Percentiles rank a stretch among this genome's conserved stretches.
Conservation (phyloP, 352 stramenopile genomes). For the Achlya hypogyna region DNA sequence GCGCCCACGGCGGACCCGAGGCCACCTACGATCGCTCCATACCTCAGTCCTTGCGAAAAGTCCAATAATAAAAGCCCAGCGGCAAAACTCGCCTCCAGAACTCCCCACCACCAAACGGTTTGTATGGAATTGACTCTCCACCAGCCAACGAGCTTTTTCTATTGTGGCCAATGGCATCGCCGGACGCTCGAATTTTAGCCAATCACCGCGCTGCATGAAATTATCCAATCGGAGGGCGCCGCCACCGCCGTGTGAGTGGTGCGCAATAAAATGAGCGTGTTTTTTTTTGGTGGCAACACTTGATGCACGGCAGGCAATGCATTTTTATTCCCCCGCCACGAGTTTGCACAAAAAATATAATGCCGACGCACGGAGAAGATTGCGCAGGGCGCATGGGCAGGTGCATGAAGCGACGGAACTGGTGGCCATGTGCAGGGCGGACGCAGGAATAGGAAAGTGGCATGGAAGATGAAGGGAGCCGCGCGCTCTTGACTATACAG, state of each 20-base stretch:
- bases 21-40: not conserved
- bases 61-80: conserved; percentile 17
- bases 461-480: too few relatives aligned
- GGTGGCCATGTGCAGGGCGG: too few relatives aligned
- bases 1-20: not conserved
- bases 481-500: too few relatives aligned
- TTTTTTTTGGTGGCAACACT: too few relatives aligned
- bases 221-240: not conserved
- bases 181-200: conserved; percentile 3
- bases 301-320: too few relatives aligned
- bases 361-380: too few relatives aligned
- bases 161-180: conserved; percentile 13
- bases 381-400: too few relatives aligned
- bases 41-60: conserved; percentile 21
- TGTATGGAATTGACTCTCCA: conserved; percentile 10
- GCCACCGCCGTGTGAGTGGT: too few relatives aligned
- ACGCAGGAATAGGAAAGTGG: too few relatives aligned
- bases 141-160: conserved; percentile 6
- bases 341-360: too few relatives aligned
- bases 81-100: not conserved
- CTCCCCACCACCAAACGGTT: conserved; percentile 19
- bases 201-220: not conserved
- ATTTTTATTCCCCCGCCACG: too few relatives aligned
- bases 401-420: too few relatives aligned
- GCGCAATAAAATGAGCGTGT: not conserved